Evolutionary conservation across 805 yeast species (phyloP).

Genomic region (Cyberlindnera petersonii): DNA sequence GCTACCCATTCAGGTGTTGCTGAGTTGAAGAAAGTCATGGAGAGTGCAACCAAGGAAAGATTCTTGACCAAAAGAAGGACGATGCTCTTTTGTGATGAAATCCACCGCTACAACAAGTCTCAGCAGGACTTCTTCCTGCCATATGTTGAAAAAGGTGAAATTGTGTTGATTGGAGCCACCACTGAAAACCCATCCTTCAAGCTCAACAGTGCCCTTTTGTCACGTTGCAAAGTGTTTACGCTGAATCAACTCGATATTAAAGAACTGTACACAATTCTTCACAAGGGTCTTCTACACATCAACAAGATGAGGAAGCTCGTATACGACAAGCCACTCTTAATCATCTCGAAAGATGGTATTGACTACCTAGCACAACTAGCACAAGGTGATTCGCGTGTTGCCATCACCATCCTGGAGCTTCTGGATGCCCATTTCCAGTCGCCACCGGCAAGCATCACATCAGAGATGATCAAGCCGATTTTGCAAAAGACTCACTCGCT

Average conservation of each 20-base stretch:
- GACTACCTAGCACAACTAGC: constrained; percentile 69
- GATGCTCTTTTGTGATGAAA: constrained; percentile 85
- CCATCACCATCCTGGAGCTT: constrained; percentile 75
- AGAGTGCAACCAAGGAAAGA: constrained; percentile 33
- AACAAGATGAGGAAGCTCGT: constrained; percentile 58
- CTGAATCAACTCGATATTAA: constrained; percentile 46
- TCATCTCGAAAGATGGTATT: constrained; percentile 52
- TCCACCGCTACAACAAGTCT: constrained; percentile 78
- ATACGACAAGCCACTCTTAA: constrained; percentile 45
- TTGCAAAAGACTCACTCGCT: constrained; percentile 49
- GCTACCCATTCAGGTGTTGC: constrained; percentile 71
- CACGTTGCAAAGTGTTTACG: constrained; percentile 79
- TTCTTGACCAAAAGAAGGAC: constrained; percentile 48
- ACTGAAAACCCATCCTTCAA: constrained; percentile 91
- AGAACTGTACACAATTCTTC: constrained; percentile 52
- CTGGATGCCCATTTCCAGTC: constrained; percentile 47
- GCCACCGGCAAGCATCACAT: constrained; percentile 7
- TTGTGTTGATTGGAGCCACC: constrained; percentile 90
- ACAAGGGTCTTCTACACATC: constrained; percentile 53
- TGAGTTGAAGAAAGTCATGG: constrained; percentile 63
- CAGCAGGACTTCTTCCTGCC: constrained; percentile 90
- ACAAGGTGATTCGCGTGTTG: constrained; percentile 86
- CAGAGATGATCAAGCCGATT: constrained; percentile 34
- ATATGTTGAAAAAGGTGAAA: constrained; percentile 76
- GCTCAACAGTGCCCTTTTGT: constrained; percentile 73